Evolutionary conservation across 768 basidiomycete species (phyloP), one percentile per base, ranked within the genome.

Genomic region (Pulveroboletus ravenelii): DNA sequence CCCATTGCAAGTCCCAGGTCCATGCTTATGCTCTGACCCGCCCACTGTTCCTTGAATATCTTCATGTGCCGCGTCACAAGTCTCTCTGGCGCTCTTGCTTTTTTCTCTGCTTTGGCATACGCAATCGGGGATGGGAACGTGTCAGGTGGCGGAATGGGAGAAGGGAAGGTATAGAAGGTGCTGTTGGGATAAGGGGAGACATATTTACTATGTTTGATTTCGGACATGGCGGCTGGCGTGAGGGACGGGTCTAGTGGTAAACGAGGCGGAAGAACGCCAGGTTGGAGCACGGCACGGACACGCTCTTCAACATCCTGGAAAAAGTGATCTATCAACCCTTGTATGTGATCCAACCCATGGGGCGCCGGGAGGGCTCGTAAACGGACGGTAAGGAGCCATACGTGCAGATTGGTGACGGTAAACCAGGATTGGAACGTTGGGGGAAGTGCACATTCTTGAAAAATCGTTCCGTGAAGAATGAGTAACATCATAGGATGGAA

Each of bases 341-440:
- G 88, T 56, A 87, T 77, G 71, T 87, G 88, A 52, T 78, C 65
- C 57, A 72, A 71, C 20, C 87, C 89, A 47, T 87, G 76, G 1
- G 79, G 76, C 13, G 72, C 62, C 2, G 85, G 92, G 10, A 97
- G 80, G 0, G 89, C 82, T 18, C 95, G 90, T 10, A 96, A 78
- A 20, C 94, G 87, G 47, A 89, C 87, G 15, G 86, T 86, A 44
- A 94, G 81, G 57, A 97, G 75, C 87, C 93, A 94, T 42, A 97
- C 74, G 69, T 98, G 93, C 27, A 97, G 76, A 56, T 94, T 93
- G 27, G 91, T 91, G 45, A 96, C 72, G 5, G 89, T 90, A 71
- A 97, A 97, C 89, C 93, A 97, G 14, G 95, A 90, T 62, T 97
- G 94, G 69, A 95, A 96, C 0, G 95, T 96, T 12, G 86, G 87